Percentiles rank a stretch among this genome's conserved stretches.
Conservation (phyloP, 257 asterid species). For the Fraxinus americana region DNA sequence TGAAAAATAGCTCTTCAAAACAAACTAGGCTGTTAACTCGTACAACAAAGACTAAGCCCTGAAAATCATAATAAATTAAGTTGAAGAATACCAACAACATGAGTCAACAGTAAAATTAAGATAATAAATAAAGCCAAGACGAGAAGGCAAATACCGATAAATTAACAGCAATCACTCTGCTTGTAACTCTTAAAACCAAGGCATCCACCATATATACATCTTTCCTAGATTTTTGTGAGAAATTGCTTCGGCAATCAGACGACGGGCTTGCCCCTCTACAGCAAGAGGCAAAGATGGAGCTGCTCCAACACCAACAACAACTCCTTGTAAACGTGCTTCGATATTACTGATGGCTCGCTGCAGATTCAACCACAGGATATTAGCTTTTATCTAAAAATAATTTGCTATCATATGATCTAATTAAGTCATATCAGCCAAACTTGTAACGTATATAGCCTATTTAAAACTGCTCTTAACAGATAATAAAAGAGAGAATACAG, state of each 20-base stretch:
- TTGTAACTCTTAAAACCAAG: slow-evolving; percentile 72
- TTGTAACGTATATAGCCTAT: slow-evolving; percentile 4
- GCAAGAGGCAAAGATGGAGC: slow-evolving; percentile 98
- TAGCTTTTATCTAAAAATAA: slow-evolving; percentile 9
- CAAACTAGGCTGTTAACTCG: neutral
- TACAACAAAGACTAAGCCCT: neutral
- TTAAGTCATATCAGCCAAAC: slow-evolving; percentile 1
- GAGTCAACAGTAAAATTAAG: neutral
- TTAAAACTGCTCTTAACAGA: neutral
- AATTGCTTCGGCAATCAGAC: slow-evolving; percentile 92
- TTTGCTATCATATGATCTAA: slow-evolving; percentile 4
- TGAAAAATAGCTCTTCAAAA: neutral
- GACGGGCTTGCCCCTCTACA: slow-evolving; percentile 98
- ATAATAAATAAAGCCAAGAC: neutral
- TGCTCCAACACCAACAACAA: slow-evolving; percentile 97
- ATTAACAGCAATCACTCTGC: neutral
- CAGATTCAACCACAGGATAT: slow-evolving; percentile 33
- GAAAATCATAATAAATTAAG: neutral
- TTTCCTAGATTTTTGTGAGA: slow-evolving; percentile 88
- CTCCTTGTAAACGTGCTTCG: slow-evolving; percentile 92
- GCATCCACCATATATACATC: slow-evolving; percentile 99
- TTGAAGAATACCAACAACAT: neutral
- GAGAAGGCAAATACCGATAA: neutral
- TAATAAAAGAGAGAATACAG: slow-evolving; percentile 9
- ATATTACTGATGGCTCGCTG: slow-evolving; percentile 95